Evolutionary conservation across 352 stramenopile genomes (phyloP).

Genomic region (Globisporangium cystogenes): DNA sequence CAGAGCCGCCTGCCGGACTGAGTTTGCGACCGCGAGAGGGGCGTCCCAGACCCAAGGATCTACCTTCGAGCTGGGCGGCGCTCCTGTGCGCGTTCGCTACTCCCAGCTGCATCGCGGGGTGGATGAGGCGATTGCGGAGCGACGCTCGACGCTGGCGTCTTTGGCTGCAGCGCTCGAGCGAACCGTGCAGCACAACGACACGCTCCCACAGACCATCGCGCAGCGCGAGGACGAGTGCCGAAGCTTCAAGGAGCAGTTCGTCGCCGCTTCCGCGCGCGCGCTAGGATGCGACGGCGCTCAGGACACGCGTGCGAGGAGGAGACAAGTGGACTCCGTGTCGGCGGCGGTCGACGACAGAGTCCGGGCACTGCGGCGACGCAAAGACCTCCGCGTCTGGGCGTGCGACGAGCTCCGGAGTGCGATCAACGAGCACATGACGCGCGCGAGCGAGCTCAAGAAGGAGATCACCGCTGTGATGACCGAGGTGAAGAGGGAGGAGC

Average conservation of each 20-base stretch:
- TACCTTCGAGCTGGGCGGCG: no score
- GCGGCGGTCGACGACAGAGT: conserved; percentile 33
- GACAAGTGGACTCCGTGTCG: not conserved
- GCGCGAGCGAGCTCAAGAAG: conserved; percentile 58
- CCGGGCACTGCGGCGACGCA: conserved; percentile 30
- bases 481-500: conserved; percentile 54
- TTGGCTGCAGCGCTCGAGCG: conserved; percentile 17
- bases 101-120: conserved; percentile 29
- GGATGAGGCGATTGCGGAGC: conserved; percentile 20
- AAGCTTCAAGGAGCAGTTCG: conserved; percentile 5
- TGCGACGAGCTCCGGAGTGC: conserved; percentile 41
- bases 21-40: not conserved
- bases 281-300: conserved; percentile 5
- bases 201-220: conserved; percentile 23
- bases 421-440: conserved; percentile 52
- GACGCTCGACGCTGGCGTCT: conserved; percentile 13
- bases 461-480: conserved; percentile 29
- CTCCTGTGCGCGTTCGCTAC: conserved; percentile 19
- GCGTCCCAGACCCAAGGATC: not conserved
- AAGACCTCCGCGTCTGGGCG: conserved; percentile 45
- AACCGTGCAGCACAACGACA: conserved; percentile 20
- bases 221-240: conserved; percentile 9
- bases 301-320: not conserved
- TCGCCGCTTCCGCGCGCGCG: conserved; percentile 2
- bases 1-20: not conserved